Evolutionary conservation across 768 basidiomycete genomes (phyloP), one percentile per base, ranked within the genome.

Genomic region (Mycena kentingensis): DNA sequence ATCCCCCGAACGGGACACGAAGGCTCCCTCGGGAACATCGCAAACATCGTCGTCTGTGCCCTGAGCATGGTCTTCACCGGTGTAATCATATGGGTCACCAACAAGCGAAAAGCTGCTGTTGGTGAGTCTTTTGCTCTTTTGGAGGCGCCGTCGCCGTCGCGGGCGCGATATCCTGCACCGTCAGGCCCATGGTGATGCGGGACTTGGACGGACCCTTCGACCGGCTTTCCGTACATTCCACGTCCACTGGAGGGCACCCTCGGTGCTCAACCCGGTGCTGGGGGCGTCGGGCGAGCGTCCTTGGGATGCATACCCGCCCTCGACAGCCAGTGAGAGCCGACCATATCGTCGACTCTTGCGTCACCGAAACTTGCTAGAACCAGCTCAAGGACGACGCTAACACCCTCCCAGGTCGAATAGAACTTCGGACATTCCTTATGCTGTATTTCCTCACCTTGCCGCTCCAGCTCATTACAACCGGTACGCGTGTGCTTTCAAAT

Each of bases 41-140:
- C 93, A 52, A 90, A 97, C 66, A 85, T 94, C 65, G 76, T 92
- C 55, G 78, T 81, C 4, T 96, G 91, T 61, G 87, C 76, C n/a
- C 63, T 92, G 44, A 87, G 87, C 63, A 70, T 93, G 54, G 38
- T 90, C 25, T 63, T 87, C 60, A 70, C 83, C n/a, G 57, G 77
- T 21, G 66, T 66, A 29, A 77, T 98, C 35, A 75, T 91, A 34
- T 71, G 74, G 27, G 66, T 77, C 41, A 80, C 84, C 13, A 76
- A 78, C 50, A 72, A 84, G 45, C 73, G 96, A 48, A 87, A 84
- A 62, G 96, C 95, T 11, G 96, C 96, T 16, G 96, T 98, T 31
- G 95, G 93, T 74, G 61, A 63, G 82, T 79, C 22, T 10, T 37
- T 19, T 42, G 19, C n/a, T 24, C 12, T 42, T 42, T 39, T 39